These are phyloP conservation scores for Alternaria conjuncta DNA, from an alignment of 2,329 filamentous ascomycete species.

Conservation along the genomic window DNA sequence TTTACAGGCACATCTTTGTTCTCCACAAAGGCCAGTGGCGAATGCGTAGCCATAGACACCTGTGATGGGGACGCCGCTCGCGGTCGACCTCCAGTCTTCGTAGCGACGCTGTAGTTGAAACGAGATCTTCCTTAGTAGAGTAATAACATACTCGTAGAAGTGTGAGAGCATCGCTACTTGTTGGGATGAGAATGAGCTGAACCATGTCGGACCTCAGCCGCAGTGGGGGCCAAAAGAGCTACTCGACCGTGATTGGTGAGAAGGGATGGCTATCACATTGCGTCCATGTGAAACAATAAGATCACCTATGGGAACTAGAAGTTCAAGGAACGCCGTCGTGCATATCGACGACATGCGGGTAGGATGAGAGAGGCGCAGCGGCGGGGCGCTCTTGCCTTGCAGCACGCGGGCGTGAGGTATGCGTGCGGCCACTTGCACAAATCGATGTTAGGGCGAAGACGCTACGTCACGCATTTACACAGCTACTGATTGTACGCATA, in stretches of 20 bases:
- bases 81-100: neutral
- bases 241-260: neutral
- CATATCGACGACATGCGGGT: neutral
- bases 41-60: neutral
- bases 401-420: neutral
- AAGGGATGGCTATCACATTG: neutral
- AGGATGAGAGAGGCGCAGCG: neutral
- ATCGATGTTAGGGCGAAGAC: neutral
- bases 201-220: neutral
- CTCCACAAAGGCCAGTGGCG: neutral
- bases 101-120: neutral
- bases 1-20: neutral
- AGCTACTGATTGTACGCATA: neutral
- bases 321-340: neutral
- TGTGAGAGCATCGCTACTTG: neutral
- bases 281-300: neutral
- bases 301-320: neutral
- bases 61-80: neutral
- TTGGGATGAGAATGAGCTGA: neutral
- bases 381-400: neutral
- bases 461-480: neutral
- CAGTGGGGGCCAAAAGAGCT: neutral
- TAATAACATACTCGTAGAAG: neutral
- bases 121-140: neutral
- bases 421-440: neutral